Conservation (phyloP, 306 rosid genomes). For the Alnus glutinosa region DNA sequence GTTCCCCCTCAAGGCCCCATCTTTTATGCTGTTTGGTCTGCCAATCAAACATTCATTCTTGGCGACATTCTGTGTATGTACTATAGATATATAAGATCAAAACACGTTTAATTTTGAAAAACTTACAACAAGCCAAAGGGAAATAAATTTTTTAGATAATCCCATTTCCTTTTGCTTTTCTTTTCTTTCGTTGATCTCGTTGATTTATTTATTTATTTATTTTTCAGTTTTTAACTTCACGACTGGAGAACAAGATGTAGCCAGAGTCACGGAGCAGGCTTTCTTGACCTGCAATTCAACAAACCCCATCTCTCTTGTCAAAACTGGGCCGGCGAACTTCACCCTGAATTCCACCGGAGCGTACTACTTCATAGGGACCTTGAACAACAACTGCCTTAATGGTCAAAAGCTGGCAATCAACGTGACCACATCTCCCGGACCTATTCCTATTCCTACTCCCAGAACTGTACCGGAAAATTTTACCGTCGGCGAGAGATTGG, state of each 20-base stretch:
- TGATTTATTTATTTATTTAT: neutral
- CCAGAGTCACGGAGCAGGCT: conserved; percentile 52
- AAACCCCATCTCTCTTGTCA: conserved; percentile 36
- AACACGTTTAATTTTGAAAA: too few relatives aligned
- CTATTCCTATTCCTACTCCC: conserved; percentile 37
- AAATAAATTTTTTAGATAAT: too few relatives aligned
- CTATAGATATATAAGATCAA: too few relatives aligned
- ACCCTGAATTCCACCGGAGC: conserved; percentile 39
- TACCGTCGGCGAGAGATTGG: conserved; percentile 45
- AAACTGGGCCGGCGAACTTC: conserved; percentile 50
- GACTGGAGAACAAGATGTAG: conserved; percentile 51
- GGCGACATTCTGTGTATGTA: conserved; percentile 48
- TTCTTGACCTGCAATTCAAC: conserved; percentile 47
- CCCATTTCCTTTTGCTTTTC: neutral
- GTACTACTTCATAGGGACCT: conserved; percentile 55
- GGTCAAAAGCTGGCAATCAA: conserved; percentile 50
- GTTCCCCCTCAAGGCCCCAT: conserved; percentile 36
- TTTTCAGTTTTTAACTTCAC: conserved; percentile 57
- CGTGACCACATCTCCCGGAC: conserved; percentile 37
- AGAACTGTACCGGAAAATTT: conserved; percentile 28
- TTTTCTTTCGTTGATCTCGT: neutral
- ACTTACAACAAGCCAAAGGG: too few relatives aligned
- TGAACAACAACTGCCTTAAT: conserved; percentile 31
- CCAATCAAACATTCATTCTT: conserved; percentile 22
- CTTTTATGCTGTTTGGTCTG: conserved; percentile 40